Base-by-base conservation (phyloP, 2,329 filamentous ascomycete species). In the Rhinocladiella mackenziei region DNA sequence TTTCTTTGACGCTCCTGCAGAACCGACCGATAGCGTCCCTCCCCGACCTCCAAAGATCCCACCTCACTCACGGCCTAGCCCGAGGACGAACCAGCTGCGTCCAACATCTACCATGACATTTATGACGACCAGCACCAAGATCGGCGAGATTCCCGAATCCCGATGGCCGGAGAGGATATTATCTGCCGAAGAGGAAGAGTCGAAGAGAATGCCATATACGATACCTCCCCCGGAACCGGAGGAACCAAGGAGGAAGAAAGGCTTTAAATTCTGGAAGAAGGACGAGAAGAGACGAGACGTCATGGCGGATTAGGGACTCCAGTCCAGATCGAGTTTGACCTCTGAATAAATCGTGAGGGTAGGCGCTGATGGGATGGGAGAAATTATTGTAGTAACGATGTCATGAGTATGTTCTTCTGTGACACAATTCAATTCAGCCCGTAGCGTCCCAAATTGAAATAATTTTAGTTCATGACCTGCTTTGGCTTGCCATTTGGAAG, bases 111-210 rank as follows among this genome's bases (percentile, higher is more conserved):
- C 50, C 30, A 49, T 50, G 44, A 56, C 56, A 25, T 56, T 85
- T 60, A 83, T 84, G 78, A 74, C 81, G 4, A 72, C 80, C 29
- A 80, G 77, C 61, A 84, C 82, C 70, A 83, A 84, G 65, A 78
- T 82, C 26, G 78, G 79, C 39, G 70, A 73, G 51, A 73, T 69
- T 0, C 55, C 80, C 2, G 65, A 69, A 17, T 60, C 65, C 3
- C 36, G 30, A 28, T 41, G 44, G 38, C 43, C 29, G 10, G 44
- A 49, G 14, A 19, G 37, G 29, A 18, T 23, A 5, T 35, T 48
- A 9, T 36, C 47, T 4, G 36, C 32, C 3, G 44, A 45, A 20
- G 41, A 50, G 22, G 25, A 30, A 17, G 32, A 13, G 13, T 32
- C 40, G 26, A 39, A 32, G 11, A 41, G 34, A 36, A 18, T 50